Conservation (phyloP, 768 basidiomycete genomes). For the Suillus placidus region DNA sequence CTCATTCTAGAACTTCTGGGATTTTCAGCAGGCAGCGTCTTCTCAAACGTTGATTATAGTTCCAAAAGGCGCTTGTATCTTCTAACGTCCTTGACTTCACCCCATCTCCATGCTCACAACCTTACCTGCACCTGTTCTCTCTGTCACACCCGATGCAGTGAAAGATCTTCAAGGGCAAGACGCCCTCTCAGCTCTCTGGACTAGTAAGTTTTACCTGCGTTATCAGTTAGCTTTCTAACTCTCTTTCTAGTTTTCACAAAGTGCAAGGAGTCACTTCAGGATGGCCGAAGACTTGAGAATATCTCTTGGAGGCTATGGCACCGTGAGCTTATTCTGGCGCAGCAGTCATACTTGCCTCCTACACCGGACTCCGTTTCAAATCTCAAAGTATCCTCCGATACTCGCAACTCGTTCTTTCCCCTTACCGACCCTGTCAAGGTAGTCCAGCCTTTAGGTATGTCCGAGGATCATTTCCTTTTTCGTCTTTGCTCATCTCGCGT, state of each 20-base stretch:
- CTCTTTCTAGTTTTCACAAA: conserved; percentile 72
- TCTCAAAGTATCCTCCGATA: conserved; percentile 23
- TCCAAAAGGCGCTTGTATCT: conserved; percentile 17
- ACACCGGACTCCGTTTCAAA: conserved; percentile 32
- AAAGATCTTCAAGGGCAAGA: conserved; percentile 69
- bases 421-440: conserved; percentile 19
- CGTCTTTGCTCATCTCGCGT: conserved; percentile 16
- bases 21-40: conserved; percentile 16
- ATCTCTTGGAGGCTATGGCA: conserved; percentile 88
- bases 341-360: conserved; percentile 27
- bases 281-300: conserved; percentile 84
- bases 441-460: conserved; percentile 22
- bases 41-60: conserved; percentile 25
- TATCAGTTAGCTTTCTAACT: conserved; percentile 13
- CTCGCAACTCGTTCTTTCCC: conserved; percentile 31
- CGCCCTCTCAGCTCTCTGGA: conserved; percentile 69
- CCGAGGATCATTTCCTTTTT: conserved; percentile 16
- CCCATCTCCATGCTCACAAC: conserved; percentile 44
- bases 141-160: conserved; percentile 66
- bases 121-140: conserved; percentile 68
- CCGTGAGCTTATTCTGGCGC: conserved; percentile 53
- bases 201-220: conserved; percentile 44
- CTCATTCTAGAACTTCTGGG: conserved; percentile 14
- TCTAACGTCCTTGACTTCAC: conserved; percentile 17
- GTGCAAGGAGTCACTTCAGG: conserved; percentile 76